These are phyloP conservation scores for Colletotrichum echinochloae DNA, from an alignment of 2,329 filamentous ascomycete genomes.

Conservation along the genomic window DNA sequence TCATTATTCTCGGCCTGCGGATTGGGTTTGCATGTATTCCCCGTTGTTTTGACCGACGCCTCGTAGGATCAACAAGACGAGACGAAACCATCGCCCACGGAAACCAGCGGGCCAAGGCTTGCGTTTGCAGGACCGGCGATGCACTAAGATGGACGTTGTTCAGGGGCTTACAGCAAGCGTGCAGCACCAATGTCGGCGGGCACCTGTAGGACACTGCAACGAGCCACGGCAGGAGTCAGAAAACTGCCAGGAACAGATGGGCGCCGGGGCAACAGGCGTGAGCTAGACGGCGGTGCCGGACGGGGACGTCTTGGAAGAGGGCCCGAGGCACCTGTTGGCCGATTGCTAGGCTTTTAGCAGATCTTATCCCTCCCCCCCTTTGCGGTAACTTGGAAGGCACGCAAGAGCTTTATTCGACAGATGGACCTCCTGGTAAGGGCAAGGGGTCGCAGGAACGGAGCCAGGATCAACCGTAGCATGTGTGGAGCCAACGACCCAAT, in stretches of 20 bases:
- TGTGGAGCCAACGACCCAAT: constrained; percentile 40
- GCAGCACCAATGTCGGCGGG: constrained; percentile 15
- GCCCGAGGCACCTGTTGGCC: constrained; percentile 15
- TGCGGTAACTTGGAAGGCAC: neutral
- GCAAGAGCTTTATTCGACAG: neutral
- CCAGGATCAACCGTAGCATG: constrained; percentile 41
- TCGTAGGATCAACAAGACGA: constrained; percentile 36
- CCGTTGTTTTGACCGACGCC: constrained; percentile 36
- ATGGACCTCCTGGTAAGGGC: constrained; percentile 25
- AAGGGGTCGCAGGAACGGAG: constrained; percentile 42
- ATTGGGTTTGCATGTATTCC: constrained; percentile 31
- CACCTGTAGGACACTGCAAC: constrained; percentile 30
- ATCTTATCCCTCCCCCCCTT: neutral
- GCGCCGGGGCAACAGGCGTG: constrained; percentile 37
- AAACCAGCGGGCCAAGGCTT: constrained; percentile 37
- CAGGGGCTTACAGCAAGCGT: constrained; percentile 42
- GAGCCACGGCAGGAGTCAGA: constrained; percentile 30
- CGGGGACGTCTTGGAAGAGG: constrained; percentile 28
- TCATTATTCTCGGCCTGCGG: constrained; percentile 12
- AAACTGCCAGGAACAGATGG: constrained; percentile 30
- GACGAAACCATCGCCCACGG: constrained; percentile 39
- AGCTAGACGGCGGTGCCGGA: constrained; percentile 30
- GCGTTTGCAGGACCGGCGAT: constrained; percentile 36
- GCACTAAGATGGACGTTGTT: constrained; percentile 33
- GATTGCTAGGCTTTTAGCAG: constrained; percentile 7